Conservation (phyloP, 139 green algal genomes). For the Coccomyxa sp. region DNA sequence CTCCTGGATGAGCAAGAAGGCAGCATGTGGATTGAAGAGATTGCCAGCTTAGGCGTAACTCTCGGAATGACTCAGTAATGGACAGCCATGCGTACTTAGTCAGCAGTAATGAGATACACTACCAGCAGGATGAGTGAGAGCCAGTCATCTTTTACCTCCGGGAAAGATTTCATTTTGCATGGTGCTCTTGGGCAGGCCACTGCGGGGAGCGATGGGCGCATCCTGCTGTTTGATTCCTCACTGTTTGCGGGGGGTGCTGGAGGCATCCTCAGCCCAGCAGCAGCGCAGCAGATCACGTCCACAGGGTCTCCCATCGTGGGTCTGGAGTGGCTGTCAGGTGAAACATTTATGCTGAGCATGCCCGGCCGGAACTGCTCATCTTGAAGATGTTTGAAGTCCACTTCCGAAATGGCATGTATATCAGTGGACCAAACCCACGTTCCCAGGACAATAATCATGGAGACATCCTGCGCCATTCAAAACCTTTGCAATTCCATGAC, state of each 20-base stretch:
- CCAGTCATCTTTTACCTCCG: neutral
- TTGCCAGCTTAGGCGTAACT: no score
- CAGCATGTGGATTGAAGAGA: no score
- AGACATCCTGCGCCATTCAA: no score
- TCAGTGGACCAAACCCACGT: no score
- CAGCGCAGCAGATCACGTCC: neutral
- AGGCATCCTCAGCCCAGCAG: neutral
- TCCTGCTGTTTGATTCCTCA: neutral
- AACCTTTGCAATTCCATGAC: no score
- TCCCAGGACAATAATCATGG: no score
- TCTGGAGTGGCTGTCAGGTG: neutral
- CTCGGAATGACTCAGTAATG: no score
- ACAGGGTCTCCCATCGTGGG: neutral
- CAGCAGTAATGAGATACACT: neutral
- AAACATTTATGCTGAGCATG: no score
- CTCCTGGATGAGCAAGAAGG: neutral
- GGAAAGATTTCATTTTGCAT: neutral
- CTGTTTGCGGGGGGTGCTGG: neutral
- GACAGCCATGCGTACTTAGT: no score
- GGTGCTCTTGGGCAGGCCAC: neutral
- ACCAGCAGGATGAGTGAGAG: neutral
- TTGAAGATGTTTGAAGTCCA: no score
- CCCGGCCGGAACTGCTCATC: no score
- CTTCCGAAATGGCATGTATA: no score
- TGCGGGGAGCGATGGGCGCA: neutral